Evolutionary conservation across 1,284 basidiomycete genomes (phyloP).

Genomic region (Ustilago shanxiensis): DNA sequence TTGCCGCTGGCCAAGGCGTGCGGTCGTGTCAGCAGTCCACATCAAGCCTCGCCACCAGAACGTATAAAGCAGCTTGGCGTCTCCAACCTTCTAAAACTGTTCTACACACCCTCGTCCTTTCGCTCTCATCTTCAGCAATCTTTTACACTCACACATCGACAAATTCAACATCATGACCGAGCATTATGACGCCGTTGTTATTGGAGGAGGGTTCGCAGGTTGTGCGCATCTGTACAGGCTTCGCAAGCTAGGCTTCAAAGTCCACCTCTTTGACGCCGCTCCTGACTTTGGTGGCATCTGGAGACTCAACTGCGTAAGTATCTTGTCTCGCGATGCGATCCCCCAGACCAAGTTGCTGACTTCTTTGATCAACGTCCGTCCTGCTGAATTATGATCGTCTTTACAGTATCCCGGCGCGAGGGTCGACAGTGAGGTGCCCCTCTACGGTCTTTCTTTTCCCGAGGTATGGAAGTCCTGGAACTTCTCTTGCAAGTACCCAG

Average conservation of each 20-base stretch:
- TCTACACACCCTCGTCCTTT: background rate
- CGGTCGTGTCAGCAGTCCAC: background rate
- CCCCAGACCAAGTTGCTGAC: background rate
- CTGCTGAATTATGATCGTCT: background rate
- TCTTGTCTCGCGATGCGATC: background rate
- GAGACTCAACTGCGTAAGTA: conserved; percentile 49
- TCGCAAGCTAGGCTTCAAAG: conserved; percentile 50
- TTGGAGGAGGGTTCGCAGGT: conserved; percentile 55
- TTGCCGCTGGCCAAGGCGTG: background rate
- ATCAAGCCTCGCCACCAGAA: background rate
- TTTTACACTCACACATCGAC: background rate
- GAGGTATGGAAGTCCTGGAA: conserved; percentile 53
- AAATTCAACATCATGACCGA: conserved; percentile 32
- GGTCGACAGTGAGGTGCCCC: conserved; percentile 54
- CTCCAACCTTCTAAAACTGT: background rate
- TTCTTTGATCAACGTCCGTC: background rate
- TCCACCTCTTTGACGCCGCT: conserved; percentile 49
- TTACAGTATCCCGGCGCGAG: conserved; percentile 47
- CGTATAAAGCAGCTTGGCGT: background rate
- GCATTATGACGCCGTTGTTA: conserved; percentile 45
- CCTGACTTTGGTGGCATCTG: conserved; percentile 55
- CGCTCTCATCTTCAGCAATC: background rate
- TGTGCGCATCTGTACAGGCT: conserved; percentile 46
- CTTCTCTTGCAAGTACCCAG: conserved; percentile 54
- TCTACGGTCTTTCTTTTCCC: conserved; percentile 52